Evolutionary conservation across 169 alveolate species (phyloP).

Genomic region (Eimeria praecox): DNA sequence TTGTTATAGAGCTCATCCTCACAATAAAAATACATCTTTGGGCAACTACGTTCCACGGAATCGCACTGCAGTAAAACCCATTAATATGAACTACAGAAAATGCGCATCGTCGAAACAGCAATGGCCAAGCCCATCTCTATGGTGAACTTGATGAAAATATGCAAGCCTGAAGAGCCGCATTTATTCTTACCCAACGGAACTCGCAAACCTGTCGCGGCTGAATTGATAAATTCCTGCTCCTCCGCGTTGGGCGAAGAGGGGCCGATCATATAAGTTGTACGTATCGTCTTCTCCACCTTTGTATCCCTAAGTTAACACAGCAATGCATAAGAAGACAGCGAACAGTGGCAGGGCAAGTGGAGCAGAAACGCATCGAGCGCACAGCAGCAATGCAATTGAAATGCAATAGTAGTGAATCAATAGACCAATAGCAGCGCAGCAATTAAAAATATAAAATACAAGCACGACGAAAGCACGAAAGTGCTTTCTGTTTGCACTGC

Average conservation of each 20-base stretch:
- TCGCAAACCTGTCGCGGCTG: constrained; percentile 86
- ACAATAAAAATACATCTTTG: no score
- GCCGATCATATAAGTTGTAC: constrained; percentile 94
- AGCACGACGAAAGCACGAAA: not conserved
- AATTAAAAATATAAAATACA: not conserved
- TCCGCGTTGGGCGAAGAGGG: constrained; percentile 94
- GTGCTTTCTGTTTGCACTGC: not conserved
- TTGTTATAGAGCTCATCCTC: not conserved
- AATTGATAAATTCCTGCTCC: constrained; percentile 86
- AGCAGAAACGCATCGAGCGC: no score
- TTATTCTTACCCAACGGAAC: constrained; percentile 85
- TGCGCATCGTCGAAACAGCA: no score
- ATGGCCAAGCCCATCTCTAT: no score
- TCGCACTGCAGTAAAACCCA: no score
- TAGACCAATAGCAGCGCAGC: not conserved
- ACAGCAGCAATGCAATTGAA: not conserved
- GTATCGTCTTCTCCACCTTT: constrained; percentile 94
- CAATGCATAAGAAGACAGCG: not conserved
- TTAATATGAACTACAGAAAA: no score
- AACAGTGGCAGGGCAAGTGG: not conserved
- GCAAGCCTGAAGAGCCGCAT: not conserved
- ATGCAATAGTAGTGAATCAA: no score
- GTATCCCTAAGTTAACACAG: constrained; percentile 85
- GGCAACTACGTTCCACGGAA: no score
- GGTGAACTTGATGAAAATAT: not conserved